Evolutionary conservation across 768 basidiomycete species (phyloP).

Genomic region (Cyathus striatus): DNA sequence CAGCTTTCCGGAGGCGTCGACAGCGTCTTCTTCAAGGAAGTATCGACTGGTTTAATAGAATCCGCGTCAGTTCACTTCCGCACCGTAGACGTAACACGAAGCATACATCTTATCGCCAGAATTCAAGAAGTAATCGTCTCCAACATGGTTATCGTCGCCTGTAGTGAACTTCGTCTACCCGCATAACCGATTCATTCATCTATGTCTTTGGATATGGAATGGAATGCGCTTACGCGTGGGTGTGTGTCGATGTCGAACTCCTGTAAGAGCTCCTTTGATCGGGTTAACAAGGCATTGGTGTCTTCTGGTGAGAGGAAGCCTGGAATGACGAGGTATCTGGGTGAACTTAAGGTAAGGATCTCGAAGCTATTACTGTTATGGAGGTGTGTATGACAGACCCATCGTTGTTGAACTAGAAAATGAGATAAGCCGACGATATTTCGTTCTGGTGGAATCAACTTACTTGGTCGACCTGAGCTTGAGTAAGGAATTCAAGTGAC

Average conservation of each 20-base stretch:
- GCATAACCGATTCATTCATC: constrained; percentile 1
- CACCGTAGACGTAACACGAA: constrained; percentile 6
- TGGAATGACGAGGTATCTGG: constrained; percentile 76
- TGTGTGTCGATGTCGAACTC: constrained; percentile 76
- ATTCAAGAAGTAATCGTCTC: constrained; percentile 89
- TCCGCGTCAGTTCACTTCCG: background rate
- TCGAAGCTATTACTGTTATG: constrained; percentile 4
- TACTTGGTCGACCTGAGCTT: constrained; percentile 57
- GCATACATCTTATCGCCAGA: constrained; percentile 95
- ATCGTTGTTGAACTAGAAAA: constrained; percentile 21
- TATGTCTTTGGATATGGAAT: background rate
- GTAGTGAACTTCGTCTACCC: constrained; percentile 87
- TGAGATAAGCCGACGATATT: background rate
- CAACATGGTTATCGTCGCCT: constrained; percentile 68
- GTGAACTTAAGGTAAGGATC: constrained; percentile 2
- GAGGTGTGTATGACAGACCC: constrained; percentile 16
- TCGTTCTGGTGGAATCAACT: constrained; percentile 5
- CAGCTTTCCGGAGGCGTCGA: constrained; percentile 66
- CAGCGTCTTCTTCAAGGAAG: constrained; percentile 89
- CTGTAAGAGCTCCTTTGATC: constrained; percentile 73
- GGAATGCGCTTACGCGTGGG: constrained; percentile 54
- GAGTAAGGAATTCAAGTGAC: constrained; percentile 40
- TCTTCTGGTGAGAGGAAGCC: constrained; percentile 62
- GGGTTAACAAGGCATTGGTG: constrained; percentile 53
- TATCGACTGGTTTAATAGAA: constrained; percentile 44